Base-by-base conservation (phyloP, 2,329 filamentous ascomycete genomes). In the Parastagonospora nodorum region DNA sequence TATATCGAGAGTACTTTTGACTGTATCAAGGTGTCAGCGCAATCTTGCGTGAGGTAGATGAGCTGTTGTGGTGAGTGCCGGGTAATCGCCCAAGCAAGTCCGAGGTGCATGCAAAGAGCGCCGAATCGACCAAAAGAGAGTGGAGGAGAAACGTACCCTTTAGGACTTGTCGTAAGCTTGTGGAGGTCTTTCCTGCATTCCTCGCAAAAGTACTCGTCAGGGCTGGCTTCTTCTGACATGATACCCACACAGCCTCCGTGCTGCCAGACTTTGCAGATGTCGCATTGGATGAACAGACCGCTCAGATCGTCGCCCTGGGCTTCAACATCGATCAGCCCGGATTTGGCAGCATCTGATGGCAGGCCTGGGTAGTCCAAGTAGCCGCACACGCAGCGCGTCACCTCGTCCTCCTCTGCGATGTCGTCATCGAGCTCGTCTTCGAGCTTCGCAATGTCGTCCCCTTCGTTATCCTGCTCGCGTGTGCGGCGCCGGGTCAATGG, bases 151-250 rank as follows among this genome's bases (percentile, higher is more conserved):
- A 45, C 90, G 80, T 82, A 97, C 94, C 92, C 92, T 80, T 92
- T 94, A 64, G 82, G 81, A 60, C 90, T 89, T 47, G 82, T 85
- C 65, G 86, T 87, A 58, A 96, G 87, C 69, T 87, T 91, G 80
- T 99, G 94, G 45, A 96, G 82, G 71, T 96, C 92, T 71, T 92
- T 92, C 60, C 89, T 87, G 77, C 94, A 99, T 74, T 91, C 84
- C 77, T 99, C 94, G 77, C 94, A 99, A 71, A 94, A 99, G 78
- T 99, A 99, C 74, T 97, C 92, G 47, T 97, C 93, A 8, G 94
- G 94, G 60, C 90, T 93, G 72, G 89, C 88, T 62, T 90, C 88
- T 75, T 96, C 93, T 62, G 94, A 94, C 78, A 96, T 92, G 68
- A 99, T 96, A 53, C 94, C 93, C 52, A 99, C 93, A 70, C 94